Base-by-base conservation (phyloP, 2,329 filamentous ascomycete genomes). In the Xylariaceae sp. region DNA sequence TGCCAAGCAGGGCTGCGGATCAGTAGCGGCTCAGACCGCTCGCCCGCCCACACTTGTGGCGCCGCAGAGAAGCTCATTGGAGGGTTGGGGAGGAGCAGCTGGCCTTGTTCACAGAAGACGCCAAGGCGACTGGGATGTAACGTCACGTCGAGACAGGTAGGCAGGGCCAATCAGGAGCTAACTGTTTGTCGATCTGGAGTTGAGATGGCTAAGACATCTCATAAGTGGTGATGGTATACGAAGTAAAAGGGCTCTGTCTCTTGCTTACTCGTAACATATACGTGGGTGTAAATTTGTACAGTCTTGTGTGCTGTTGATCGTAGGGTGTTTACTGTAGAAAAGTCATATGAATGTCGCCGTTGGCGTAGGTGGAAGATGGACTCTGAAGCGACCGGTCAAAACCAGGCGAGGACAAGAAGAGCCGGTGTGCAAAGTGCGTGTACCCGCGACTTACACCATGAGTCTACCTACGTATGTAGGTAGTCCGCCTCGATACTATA, bases 101-200 rank as follows among this genome's bases (percentile, higher is more conserved):
- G 50, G 23, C 23, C 23, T 51, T 53, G 50, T 51, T 50, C 17
- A 35, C 44, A 17, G 55, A 57, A 44, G 47, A 37, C 55, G 60
- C 64, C 64, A 65, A 65, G 63, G 41, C 52, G 44, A 57, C 45
- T 51, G 52, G 60, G 56, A 65, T 66, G 64, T 65, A 66, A 66
- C 64, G 64, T 66, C 63, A 65, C 64, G 61, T 63, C 57, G 53
- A 56, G 35, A 51, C 57, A 37, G 39, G 47, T 53, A 60, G 51
- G 52, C 56, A 58, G 60, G 51, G 55, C 62, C 62, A 66, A 66
- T 64, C 51, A 61, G 13, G 48, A 23, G 6, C 15, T 8, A 7
- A 9, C 2, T 45, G 3, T 1, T 30, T 49, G 9, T 11, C 15
- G 47, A 49, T 49, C 47, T 57, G 49, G 49, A 60, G 49, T 53